These are phyloP conservation scores for Pezicula neosporulosa DNA, from an alignment of 2,329 filamentous ascomycete species.

Conservation along the genomic window DNA sequence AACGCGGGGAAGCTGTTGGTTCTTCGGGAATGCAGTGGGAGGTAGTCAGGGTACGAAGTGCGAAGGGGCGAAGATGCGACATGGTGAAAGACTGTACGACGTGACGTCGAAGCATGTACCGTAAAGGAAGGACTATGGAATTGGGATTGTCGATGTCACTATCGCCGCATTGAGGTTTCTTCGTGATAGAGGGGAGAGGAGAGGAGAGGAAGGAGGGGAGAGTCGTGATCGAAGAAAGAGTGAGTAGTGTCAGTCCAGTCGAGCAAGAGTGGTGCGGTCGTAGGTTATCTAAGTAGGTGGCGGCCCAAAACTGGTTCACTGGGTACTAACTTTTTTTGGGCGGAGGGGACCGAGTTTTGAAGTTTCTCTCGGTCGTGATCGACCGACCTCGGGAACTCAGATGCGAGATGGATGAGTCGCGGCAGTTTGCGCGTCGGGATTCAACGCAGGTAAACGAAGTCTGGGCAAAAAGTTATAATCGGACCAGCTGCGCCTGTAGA, in stretches of 20 bases:
- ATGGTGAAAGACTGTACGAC: slow-evolving; percentile 10
- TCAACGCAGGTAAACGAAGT: not conserved
- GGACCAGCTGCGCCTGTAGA: not conserved
- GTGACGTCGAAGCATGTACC: not conserved
- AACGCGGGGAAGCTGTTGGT: slow-evolving; percentile 34
- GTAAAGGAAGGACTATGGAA: not conserved
- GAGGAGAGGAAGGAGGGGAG: not conserved
- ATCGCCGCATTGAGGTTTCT: not conserved
- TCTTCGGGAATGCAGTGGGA: slow-evolving; percentile 28
- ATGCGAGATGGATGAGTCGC: not conserved
- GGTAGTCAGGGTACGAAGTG: slow-evolving; percentile 22
- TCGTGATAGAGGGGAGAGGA: not conserved
- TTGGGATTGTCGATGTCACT: not conserved
- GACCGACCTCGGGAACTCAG: not conserved
- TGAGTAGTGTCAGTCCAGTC: not conserved
- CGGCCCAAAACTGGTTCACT: not conserved
- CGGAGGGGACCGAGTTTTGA: not conserved
- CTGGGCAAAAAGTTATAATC: not conserved
- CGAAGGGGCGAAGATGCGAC: slow-evolving; percentile 18
- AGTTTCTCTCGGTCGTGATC: not conserved
- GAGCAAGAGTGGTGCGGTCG: not conserved
- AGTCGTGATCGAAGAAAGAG: not conserved
- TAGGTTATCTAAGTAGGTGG: not conserved
- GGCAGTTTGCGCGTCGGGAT: not conserved
- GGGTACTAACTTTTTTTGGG: not conserved